Base-by-base conservation (phyloP, 2,329 filamentous ascomycete species). In the Aspergillus alliaceus region DNA sequence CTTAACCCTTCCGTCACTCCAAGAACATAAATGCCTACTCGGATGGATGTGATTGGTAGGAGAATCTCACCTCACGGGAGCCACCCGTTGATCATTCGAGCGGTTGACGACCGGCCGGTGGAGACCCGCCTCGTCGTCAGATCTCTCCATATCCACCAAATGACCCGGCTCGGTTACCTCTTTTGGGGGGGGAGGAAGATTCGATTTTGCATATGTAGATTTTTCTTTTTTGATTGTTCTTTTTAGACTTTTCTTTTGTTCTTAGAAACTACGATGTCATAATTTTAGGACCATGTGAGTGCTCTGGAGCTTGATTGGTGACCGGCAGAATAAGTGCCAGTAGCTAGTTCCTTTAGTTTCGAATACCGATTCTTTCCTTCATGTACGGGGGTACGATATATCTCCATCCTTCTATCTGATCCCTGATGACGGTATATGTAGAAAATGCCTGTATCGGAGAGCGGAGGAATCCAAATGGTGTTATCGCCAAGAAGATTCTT, bases 51-150 rank as follows among this genome's bases (percentile, higher is more conserved):
- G 52, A 60, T 60, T 62, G 58, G 59, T 44, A 56, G 31, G 49
- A 54, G 39, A 54, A 32, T 60, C 49, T 44, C 54, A 54, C 25
- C 25, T 53, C 29, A 47, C 49, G 42, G 40, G 31, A 56, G 50
- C 48, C 47, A 56, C 42, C 29, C 50, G 59, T 56, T 60, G 59
- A 62, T 60, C 59, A 57, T 61, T 61, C 29, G 54, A 54, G 57
- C 57, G 51, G 57, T 61, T 57, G 53, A 59, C 54, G 34, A 34
- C 37, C 14, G n/a, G 9, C n/a, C 7, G 22, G 60, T 57, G 60
- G 60, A 59, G 57, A 57, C 25, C 42, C 25, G 39, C 42, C 54
- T 49, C 54, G 54, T 60, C 58, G 54, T 58, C 55, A 56, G 55
- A 61, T 59, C 48, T 40, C 27, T n/a, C 42, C 50, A 44, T 51